Percentiles rank a stretch among this genome's conserved stretches.
Conservation (phyloP, 2,329 filamentous ascomycete species). For the Thelonectria rubi region DNA sequence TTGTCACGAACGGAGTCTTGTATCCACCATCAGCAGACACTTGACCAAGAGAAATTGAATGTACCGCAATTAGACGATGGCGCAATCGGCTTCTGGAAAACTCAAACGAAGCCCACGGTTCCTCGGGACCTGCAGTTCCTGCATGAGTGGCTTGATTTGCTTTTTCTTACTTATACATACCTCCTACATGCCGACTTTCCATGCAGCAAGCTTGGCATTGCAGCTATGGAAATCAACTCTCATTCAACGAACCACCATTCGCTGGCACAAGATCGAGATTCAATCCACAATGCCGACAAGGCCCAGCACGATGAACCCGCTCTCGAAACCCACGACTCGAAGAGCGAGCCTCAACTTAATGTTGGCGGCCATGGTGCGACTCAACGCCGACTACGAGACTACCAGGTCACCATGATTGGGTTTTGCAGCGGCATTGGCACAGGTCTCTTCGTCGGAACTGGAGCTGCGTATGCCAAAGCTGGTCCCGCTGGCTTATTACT, state of each 20-base stretch:
- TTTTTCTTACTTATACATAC: slow-evolving; percentile 5
- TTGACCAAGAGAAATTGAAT: slow-evolving; percentile 5
- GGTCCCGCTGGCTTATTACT: slow-evolving; percentile 38
- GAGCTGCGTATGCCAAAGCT: slow-evolving; percentile 37
- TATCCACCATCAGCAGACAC: slow-evolving; percentile 16
- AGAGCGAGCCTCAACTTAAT: slow-evolving; percentile 35
- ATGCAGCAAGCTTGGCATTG: neutral
- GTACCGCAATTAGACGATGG: slow-evolving; percentile 10
- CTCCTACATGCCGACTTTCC: neutral
- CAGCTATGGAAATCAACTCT: slow-evolving; percentile 6
- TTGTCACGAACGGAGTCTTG: neutral
- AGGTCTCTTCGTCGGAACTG: slow-evolving; percentile 37
- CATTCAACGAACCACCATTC: neutral
- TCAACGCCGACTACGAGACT: slow-evolving; percentile 34
- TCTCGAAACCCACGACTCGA: slow-evolving; percentile 1
- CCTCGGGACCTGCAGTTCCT: neutral
- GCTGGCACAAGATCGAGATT: slow-evolving; percentile 10
- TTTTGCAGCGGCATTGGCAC: slow-evolving; percentile 39
- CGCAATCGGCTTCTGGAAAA: slow-evolving; percentile 23
- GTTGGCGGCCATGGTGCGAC: slow-evolving; percentile 36
- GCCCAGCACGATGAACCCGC: neutral
- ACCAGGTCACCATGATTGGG: slow-evolving; percentile 40
- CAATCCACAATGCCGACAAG: slow-evolving; percentile 12
- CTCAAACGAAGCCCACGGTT: slow-evolving; percentile 2
- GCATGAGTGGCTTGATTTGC: neutral